These are phyloP conservation scores for Kodamaea kakaduensis DNA, from an alignment of 805 yeast genomes.

Conservation along the genomic window DNA sequence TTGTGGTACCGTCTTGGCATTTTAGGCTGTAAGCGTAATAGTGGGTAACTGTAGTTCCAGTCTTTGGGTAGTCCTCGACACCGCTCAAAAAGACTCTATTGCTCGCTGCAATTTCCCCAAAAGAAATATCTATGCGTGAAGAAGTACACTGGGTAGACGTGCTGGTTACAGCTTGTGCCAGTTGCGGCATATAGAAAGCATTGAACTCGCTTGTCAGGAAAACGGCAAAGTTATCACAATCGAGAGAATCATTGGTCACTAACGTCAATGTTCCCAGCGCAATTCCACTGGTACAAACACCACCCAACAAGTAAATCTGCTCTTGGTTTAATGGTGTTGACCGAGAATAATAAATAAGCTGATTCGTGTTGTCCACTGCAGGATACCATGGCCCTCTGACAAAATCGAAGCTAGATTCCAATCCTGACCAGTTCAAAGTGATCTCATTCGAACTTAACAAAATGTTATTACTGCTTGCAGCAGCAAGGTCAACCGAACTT, in stretches of 20 bases:
- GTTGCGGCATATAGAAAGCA: constrained; percentile 15
- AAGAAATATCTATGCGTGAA: constrained; percentile 4
- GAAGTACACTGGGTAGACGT: constrained; percentile 4
- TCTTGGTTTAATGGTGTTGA: constrained; percentile 14
- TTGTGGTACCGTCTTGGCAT: constrained; percentile 13
- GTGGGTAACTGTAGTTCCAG: constrained; percentile 8
- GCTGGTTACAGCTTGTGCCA: not conserved
- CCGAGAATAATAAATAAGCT: constrained; percentile 14
- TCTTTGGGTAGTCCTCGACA: constrained; percentile 9
- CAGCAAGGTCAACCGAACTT: constrained; percentile 10
- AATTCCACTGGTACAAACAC: constrained; percentile 14
- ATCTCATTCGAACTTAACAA: constrained; percentile 7
- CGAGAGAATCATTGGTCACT: constrained; percentile 11
- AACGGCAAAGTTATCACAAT: constrained; percentile 13
- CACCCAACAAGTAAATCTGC: constrained; percentile 15
- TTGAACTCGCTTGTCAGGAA: constrained; percentile 12
- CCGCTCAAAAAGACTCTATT: constrained; percentile 15
- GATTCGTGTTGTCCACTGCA: constrained; percentile 6
- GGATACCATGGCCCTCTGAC: constrained; percentile 14
- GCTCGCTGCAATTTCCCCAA: constrained; percentile 11
- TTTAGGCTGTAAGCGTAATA: constrained; percentile 8
- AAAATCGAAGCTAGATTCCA: constrained; percentile 11
- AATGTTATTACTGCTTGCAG: constrained; percentile 10
- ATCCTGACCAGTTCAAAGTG: constrained; percentile 12
- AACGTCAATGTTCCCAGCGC: constrained; percentile 12